These are phyloP conservation scores for Gentiana straminea DNA, from an alignment of 257 asterid genomes.

Conservation along the genomic window DNA sequence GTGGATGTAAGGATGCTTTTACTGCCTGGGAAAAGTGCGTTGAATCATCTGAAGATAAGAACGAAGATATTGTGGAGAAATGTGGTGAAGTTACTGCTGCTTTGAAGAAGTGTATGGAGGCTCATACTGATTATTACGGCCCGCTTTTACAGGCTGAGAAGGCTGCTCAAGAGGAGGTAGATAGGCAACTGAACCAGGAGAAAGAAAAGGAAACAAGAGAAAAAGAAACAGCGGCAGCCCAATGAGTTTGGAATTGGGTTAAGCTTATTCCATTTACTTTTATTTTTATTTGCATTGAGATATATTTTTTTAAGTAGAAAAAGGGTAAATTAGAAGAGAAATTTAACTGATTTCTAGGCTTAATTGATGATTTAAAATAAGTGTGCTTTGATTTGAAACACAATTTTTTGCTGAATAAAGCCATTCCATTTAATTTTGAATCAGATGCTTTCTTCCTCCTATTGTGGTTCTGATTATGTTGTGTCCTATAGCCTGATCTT, in stretches of 20 bases:
- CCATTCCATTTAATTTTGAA: no score
- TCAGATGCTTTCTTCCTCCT: background rate
- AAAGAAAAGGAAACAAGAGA: constrained; percentile 12
- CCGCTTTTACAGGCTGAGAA: constrained; percentile 65
- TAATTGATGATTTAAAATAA: constrained; percentile 22
- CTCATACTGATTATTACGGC: constrained; percentile 54
- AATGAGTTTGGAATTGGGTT: background rate
- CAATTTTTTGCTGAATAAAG: no score
- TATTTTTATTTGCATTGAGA: background rate
- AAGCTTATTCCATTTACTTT: constrained; percentile 4
- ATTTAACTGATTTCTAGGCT: constrained; percentile 11
- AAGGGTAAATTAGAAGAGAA: constrained; percentile 11
- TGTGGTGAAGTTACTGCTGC: constrained; percentile 42
- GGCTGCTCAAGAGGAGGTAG: constrained; percentile 46
- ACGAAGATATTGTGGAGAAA: constrained; percentile 54
- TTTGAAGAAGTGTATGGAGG: constrained; percentile 76
- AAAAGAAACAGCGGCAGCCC: background rate
- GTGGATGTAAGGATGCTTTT: constrained; percentile 63
- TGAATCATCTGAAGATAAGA: constrained; percentile 52
- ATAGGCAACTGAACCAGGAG: constrained; percentile 36
- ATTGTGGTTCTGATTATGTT: background rate
- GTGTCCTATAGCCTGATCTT: no score
- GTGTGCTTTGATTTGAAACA: constrained; percentile 6
- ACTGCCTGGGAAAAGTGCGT: constrained; percentile 65
- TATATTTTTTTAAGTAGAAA: constrained; percentile 11